Base-by-base conservation (phyloP, 1,284 basidiomycete species). In the Somion occarium region DNA sequence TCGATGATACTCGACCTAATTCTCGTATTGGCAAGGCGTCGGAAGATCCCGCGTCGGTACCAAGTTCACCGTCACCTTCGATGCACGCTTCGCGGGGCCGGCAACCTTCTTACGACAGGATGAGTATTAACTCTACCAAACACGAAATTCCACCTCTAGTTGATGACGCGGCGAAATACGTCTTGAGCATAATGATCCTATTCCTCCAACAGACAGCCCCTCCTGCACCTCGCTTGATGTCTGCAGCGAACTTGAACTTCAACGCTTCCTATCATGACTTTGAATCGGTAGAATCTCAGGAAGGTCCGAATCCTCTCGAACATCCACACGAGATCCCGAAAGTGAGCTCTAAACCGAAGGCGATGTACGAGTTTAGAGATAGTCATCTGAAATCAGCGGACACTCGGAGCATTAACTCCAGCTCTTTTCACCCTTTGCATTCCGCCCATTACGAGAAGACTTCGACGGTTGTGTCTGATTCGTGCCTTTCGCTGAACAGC, bases 101-200 rank as follows among this genome's bases (percentile, higher is more conserved):
- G 26, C 69, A 73, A 45, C 53, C 69, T 1, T 73, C 74, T 3
- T 64, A 64, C 2, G 76, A 78, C 25, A 45, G 37, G 44, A 51
- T 38, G 30, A 70, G 41, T 61, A 72, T 12, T 67, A 5, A n/a
- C 4, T 65, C 66, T 19, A 68, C 74, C 19, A 82, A 80, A 74
- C 69, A 78, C 7, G 92, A 94, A 61, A 83, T 88, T 7, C 76
- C 83, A 2, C 80, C 91, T 1, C 74, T 98, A 38, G 90, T 96
- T 56, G 93, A 96, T 56, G 78, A 79, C 39, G 87, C 91, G 57
- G 93, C 91, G n/a, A 83, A 83, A 64, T 93, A 94, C 63, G 76
- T 93, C 38, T 74, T 96, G 49, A 86, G 83, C 62, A 85, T 93
- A 46, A 84, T 93, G 79, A 78, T 91, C 20, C 71, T 88, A 42